A percentile compares a stretch with the other conserved stretches of the same genome.
Conservation (phyloP, 768 basidiomycete species). For the Kwoniella botswanensis region DNA sequence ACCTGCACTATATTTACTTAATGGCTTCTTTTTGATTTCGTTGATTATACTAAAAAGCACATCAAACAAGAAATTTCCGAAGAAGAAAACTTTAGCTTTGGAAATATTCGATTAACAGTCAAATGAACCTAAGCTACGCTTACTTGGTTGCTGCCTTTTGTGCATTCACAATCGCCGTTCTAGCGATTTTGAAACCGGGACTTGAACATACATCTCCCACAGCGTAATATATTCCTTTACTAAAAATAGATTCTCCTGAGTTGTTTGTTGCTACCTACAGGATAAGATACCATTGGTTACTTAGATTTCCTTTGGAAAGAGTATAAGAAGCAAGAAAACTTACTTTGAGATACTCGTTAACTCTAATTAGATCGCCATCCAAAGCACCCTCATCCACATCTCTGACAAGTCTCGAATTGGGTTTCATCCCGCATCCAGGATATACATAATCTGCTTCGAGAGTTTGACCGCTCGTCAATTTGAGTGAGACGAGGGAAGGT, state of each 20-base stretch:
- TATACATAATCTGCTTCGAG: conserved; percentile 52
- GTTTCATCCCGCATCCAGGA: conserved; percentile 48
- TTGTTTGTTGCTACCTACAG: too few species aligned
- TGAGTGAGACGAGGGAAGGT: conserved; percentile 32
- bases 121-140: conserved; percentile 1
- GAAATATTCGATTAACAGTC: too few species aligned
- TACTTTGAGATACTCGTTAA: conserved; percentile 49
- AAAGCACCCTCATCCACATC: conserved; percentile 44
- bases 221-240: conserved; percentile 43
- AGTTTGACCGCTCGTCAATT: conserved; percentile 39
- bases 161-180: conserved; percentile 33
- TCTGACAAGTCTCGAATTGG: conserved; percentile 38
- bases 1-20: conserved; percentile 61
- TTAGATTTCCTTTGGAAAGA: too few species aligned
- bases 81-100: too few species aligned
- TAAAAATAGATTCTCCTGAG: conserved; percentile 17
- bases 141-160: conserved; percentile 37
- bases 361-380: conserved; percentile 34
- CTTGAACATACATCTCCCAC: conserved; percentile 49
- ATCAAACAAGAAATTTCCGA: too few species aligned
- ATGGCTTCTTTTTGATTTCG: conserved; percentile 34
- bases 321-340: conserved; percentile 4
- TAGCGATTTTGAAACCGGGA: conserved; percentile 47
- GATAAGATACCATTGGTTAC: not conserved
- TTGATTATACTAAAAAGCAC: conserved; percentile 31